Evolutionary conservation across 2,329 filamentous ascomycete species (phyloP).

Genomic region (Hirsutella thompsonii): DNA sequence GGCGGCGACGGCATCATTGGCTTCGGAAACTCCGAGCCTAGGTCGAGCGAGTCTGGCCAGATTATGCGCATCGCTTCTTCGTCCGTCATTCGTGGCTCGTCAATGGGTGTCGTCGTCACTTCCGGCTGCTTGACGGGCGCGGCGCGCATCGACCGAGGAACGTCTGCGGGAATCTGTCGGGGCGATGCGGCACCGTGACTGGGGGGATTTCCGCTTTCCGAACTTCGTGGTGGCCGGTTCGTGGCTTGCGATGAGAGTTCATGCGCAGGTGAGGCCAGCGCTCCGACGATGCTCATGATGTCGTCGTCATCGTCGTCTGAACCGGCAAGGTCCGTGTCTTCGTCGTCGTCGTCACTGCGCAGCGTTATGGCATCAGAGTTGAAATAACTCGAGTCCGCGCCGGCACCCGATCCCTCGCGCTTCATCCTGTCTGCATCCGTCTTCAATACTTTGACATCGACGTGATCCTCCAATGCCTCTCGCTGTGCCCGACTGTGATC

Average conservation of each 20-base stretch:
- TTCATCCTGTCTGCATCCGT: conserved; percentile 17
- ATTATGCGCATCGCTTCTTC: conserved; percentile 26
- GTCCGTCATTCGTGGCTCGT: conserved; percentile 22
- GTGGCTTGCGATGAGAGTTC: neutral
- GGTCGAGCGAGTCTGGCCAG: conserved; percentile 20
- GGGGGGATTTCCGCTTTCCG: neutral
- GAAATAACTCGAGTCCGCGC: conserved; percentile 4
- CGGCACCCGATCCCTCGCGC: conserved; percentile 11
- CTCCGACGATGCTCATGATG: conserved; percentile 3
- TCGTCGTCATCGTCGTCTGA: conserved; percentile 1
- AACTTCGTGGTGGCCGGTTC: neutral
- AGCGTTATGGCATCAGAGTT: conserved; percentile 13
- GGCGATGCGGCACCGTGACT: neutral
- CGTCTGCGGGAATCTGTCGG: neutral
- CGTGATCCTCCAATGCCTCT: neutral
- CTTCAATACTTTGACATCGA: conserved; percentile 21
- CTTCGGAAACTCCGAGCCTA: conserved; percentile 1
- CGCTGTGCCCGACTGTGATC: neutral
- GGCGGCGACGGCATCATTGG: conserved; percentile 4
- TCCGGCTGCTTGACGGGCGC: neutral
- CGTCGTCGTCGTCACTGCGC: conserved; percentile 15
- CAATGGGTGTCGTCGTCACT: conserved; percentile 7
- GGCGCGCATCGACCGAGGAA: neutral
- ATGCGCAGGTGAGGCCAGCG: conserved; percentile 5
- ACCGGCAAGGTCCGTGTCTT: conserved; percentile 6